A percentile compares a stretch with the other conserved stretches of the same genome.
Conservation (phyloP, 768 basidiomycete species). For the Phylloporus sp. region DNA sequence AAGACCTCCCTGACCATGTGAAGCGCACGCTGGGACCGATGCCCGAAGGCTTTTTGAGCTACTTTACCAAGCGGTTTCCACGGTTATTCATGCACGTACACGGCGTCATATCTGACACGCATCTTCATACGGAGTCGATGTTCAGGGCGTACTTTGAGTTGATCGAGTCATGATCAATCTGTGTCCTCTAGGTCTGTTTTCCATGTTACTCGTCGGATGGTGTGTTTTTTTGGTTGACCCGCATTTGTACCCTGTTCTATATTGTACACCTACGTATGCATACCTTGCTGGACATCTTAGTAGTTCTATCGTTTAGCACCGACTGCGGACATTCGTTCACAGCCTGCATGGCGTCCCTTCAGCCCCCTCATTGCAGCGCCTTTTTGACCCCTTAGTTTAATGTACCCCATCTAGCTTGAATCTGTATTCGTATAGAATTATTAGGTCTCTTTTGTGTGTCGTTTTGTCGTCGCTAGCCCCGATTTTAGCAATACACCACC, state of each 20-base stretch:
- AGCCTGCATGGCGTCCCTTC: neutral
- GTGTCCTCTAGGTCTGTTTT: neutral
- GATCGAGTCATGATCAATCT: conserved; percentile 36
- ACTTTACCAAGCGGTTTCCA: conserved; percentile 94
- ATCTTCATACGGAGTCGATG: conserved; percentile 80
- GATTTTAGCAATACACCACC: conserved; percentile 3
- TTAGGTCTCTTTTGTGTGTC: neutral
- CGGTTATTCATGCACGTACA: conserved; percentile 89
- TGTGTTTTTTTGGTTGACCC: neutral
- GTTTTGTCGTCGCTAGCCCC: neutral
- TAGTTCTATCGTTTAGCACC: neutral
- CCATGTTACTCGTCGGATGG: neutral
- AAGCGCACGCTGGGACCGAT: conserved; percentile 85
- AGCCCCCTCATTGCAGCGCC: neutral
- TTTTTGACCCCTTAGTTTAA: conserved; percentile 20
- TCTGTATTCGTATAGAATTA: conserved; percentile 25
- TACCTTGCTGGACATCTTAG: conserved; percentile 9
- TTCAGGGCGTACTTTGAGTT: conserved; percentile 87
- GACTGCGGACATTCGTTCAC: conserved; percentile 5
- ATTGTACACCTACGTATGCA: conserved; percentile 11
- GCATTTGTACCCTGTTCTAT: neutral
- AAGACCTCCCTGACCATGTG: conserved; percentile 90
- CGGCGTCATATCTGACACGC: conserved; percentile 65
- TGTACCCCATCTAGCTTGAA: conserved; percentile 8
- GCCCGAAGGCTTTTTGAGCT: conserved; percentile 87